These are phyloP conservation scores for Xylaria sp. DNA, from an alignment of 2,329 filamentous ascomycete species.

Conservation along the genomic window DNA sequence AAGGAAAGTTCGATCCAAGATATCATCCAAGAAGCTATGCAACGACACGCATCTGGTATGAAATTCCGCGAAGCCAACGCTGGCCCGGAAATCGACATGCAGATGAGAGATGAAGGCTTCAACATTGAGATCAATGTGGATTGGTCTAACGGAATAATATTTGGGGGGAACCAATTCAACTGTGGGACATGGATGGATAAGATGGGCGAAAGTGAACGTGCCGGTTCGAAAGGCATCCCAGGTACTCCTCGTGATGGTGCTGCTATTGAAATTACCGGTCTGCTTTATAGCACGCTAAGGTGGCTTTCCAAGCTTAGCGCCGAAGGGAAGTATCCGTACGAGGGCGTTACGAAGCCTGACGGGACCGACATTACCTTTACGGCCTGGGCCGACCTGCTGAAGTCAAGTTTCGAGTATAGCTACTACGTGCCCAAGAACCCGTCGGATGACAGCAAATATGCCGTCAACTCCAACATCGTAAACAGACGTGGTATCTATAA, in stretches of 20 bases:
- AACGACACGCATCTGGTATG: conserved; percentile 90
- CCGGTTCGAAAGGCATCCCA: conserved; percentile 90
- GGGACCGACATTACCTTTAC: conserved; percentile 73
- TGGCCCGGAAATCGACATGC: conserved; percentile 84
- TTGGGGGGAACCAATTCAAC: conserved; percentile 93
- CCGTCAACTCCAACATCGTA: conserved; percentile 81
- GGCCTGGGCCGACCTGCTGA: conserved; percentile 84
- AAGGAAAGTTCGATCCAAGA: conserved; percentile 85
- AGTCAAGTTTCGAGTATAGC: conserved; percentile 88
- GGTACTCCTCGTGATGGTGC: conserved; percentile 97
- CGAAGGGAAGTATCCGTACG: conserved; percentile 76
- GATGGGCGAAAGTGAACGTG: conserved; percentile 97
- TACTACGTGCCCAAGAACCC: conserved; percentile 83
- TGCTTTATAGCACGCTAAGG: conserved; percentile 86
- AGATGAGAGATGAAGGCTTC: conserved; percentile 95
- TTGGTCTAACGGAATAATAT: conserved; percentile 90
- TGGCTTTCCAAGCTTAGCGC: conserved; percentile 80
- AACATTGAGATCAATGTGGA: conserved; percentile 91
- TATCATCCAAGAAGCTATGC: conserved; percentile 91
- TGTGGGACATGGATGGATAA: conserved; percentile 99
- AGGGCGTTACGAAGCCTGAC: conserved; percentile 74
- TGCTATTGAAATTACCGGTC: conserved; percentile 92
- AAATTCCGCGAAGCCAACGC: conserved; percentile 96
- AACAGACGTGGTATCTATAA: conserved; percentile 98
- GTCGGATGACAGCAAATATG: conserved; percentile 78